Percentiles rank a stretch among this genome's conserved stretches.
Evolutionary conservation across 176 grass and related monocot species (phyloP).

Genomic region (Triticum dicoccoides): DNA sequence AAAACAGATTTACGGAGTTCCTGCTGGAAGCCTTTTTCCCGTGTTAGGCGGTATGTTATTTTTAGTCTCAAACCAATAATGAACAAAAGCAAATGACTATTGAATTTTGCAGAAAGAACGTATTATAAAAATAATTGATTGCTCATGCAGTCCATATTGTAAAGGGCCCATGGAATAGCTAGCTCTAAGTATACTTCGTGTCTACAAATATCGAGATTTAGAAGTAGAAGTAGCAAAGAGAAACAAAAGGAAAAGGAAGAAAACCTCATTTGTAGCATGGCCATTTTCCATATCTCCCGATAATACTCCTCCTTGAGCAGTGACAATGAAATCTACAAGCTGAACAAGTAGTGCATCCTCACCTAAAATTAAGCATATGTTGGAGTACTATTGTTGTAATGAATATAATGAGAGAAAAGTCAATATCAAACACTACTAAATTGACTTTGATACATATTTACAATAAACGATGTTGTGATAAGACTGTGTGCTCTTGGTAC

Average conservation of each 20-base stretch:
- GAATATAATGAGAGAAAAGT: background rate
- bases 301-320: slow-evolving; percentile 37
- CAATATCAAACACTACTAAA: background rate
- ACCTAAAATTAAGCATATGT: slow-evolving; percentile 55
- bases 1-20: background rate
- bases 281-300: slow-evolving; percentile 33
- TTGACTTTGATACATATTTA: background rate
- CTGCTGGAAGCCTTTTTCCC: background rate
- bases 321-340: slow-evolving; percentile 75
- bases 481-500: background rate
- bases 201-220: background rate
- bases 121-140: background rate
- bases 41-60: slow-evolving; percentile 14
- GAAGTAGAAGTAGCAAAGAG: slow-evolving; percentile 3
- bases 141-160: background rate
- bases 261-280: slow-evolving; percentile 48
- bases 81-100: background rate
- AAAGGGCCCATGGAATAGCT: background rate
- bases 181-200: background rate
- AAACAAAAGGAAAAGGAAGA: background rate
- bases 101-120: background rate
- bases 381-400: slow-evolving; percentile 6
- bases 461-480: background rate
- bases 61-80: slow-evolving; percentile 11
- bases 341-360: slow-evolving; percentile 53